These are phyloP conservation scores for Marasmius fiardii DNA, from an alignment of 1,284 basidiomycete species.

Conservation along the genomic window DNA sequence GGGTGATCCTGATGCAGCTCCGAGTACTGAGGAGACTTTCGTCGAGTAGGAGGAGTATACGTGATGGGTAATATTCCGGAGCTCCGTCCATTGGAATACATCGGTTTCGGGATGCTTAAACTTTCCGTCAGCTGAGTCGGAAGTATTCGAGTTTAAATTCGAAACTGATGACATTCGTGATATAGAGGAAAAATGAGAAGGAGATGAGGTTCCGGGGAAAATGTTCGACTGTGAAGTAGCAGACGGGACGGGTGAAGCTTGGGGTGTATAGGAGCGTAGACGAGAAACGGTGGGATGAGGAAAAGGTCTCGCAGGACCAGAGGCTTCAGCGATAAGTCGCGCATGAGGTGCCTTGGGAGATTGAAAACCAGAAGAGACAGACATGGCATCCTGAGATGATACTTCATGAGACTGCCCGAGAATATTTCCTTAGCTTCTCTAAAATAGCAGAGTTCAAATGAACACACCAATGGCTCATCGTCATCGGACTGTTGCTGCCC, in stretches of 20 bases:
- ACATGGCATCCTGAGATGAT: slow-evolving; percentile 36
- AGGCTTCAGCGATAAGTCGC: slow-evolving; percentile 13
- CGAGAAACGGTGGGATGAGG: slow-evolving; percentile 81
- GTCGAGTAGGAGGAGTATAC: slow-evolving; percentile 53
- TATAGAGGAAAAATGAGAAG: slow-evolving; percentile 68
- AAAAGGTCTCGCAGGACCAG: slow-evolving; percentile 46
- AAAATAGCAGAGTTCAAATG: slow-evolving; percentile 11
- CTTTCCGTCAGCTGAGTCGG: slow-evolving; percentile 22
- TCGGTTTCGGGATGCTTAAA: slow-evolving; percentile 39
- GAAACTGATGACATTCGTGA: slow-evolving; percentile 66
- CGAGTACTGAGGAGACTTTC: slow-evolving; percentile 63
- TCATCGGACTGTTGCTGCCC: slow-evolving; percentile 27
- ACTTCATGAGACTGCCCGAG: slow-evolving; percentile 29
- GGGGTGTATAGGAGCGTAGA: slow-evolving; percentile 67
- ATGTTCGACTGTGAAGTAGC: slow-evolving; percentile 41
- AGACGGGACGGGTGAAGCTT: slow-evolving; percentile 46
- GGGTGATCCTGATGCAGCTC: slow-evolving; percentile 61
- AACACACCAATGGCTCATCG: slow-evolving; percentile 41
- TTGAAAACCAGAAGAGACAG: slow-evolving; percentile 31
- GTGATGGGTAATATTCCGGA: slow-evolving; percentile 56
- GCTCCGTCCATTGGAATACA: slow-evolving; percentile 77
- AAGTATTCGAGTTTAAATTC: slow-evolving; percentile 35
- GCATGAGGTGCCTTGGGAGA: slow-evolving; percentile 20
- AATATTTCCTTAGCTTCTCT: background rate
- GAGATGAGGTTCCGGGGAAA: slow-evolving; percentile 42